Base-by-base conservation (phyloP, 2,329 filamentous ascomycete genomes). In the Epichloe sibirici region DNA sequence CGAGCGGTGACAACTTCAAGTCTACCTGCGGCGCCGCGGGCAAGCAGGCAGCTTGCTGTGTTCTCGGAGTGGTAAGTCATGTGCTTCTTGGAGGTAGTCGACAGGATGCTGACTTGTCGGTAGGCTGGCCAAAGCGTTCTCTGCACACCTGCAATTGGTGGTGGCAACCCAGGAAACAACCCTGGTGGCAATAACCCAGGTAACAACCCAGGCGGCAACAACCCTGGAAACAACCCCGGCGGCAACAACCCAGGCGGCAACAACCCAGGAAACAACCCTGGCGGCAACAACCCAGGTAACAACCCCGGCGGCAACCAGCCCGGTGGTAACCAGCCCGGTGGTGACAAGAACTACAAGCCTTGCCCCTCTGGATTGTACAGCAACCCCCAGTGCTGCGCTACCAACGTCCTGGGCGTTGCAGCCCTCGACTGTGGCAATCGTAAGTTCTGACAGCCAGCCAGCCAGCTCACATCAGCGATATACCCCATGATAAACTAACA, bases 331-430 rank as follows among this genome's bases (percentile, higher is more conserved):
- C 13, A 49, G 9, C 15, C 15, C 35, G 25, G 37, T 9, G n/a
- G 6, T 15, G 21, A 34, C 25, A 25, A 5, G 17, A 15, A 17
- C 25, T 49, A 52, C 45, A 17, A 45, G 1, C 40, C 45, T 35
- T 54, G 53, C 28, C 31, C 49, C 13, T 21, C 39, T n/a, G 42
- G 49, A 43, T 43, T 58, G 25, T 53, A 53, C 50, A 40, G 48
- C 51, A 53, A 49, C 38, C 38, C 57, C n/a, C 53, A 56, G 50
- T 58, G 57, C 39, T 58, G 57, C 50, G 7, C 12, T 21, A 45
- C 45, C 13, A 23, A 44, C 9, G 11, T 57, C 17, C 52, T 58
- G 4, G 54, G 52, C 5, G 4, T 57, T 2, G 11, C 48, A 5
- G 51, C 15, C 34, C 50, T 58, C 3, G 53, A 49, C 51, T 58